Percentiles rank a stretch among this genome's conserved stretches.
These are phyloP conservation scores for Trichoderma breve DNA, from an alignment of 2,329 filamentous ascomycete genomes.

Conservation along the genomic window DNA sequence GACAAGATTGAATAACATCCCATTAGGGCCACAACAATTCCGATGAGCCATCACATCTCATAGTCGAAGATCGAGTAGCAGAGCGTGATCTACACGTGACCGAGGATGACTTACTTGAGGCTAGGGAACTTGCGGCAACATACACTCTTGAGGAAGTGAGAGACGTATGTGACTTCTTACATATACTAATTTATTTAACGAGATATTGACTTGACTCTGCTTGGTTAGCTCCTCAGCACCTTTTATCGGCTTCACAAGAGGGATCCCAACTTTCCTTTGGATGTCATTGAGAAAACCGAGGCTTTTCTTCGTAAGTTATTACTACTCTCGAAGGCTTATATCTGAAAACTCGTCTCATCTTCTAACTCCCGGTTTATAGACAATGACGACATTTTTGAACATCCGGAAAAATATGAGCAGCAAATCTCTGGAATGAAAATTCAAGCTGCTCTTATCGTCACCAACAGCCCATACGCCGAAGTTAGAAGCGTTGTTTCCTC, in stretches of 20 bases:
- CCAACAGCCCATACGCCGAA: constrained; percentile 56
- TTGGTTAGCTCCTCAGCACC: not conserved
- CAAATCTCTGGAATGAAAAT: constrained; percentile 53
- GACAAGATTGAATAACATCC: not conserved
- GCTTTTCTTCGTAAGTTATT: constrained; percentile 35
- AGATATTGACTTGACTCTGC: not conserved
- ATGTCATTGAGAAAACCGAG: constrained; percentile 36
- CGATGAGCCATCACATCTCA: not conserved
- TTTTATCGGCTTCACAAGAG: constrained; percentile 29
- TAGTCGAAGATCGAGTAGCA: not conserved
- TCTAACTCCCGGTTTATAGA: constrained; percentile 18
- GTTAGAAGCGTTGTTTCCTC: constrained; percentile 55
- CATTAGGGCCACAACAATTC: not conserved
- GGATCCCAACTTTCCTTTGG: constrained; percentile 40
- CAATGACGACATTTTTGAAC: constrained; percentile 33
- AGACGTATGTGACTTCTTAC: constrained; percentile 24
- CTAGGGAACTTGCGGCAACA: constrained; percentile 37
- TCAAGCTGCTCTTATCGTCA: constrained; percentile 50
- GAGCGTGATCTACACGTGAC: constrained; percentile 31
- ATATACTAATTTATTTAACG: not conserved
- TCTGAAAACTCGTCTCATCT: too few relatives aligned
- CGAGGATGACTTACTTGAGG: constrained; percentile 45
- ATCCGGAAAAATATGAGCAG: constrained; percentile 38
- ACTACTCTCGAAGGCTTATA: not conserved
- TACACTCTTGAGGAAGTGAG: constrained; percentile 36